These are phyloP conservation scores for Durusdinium trenchii DNA, from an alignment of 73 alveolate genomes.

Conservation along the genomic window DNA sequence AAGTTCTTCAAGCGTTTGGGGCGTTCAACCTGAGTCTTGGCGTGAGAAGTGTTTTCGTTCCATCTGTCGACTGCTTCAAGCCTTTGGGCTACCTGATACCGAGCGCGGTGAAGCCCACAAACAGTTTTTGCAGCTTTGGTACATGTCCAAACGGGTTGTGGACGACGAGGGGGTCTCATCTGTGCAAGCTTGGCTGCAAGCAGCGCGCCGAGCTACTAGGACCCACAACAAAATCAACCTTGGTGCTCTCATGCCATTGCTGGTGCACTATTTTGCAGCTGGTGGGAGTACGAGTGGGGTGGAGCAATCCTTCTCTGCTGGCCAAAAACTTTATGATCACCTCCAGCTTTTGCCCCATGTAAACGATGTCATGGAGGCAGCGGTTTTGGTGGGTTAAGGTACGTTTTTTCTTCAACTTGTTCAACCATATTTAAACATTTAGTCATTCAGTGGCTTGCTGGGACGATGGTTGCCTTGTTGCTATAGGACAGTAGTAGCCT, in stretches of 20 bases:
- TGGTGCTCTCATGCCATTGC: background rate
- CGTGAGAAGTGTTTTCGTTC: background rate
- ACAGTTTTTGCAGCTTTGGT: background rate
- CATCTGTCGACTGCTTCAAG: background rate
- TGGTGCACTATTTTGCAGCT: conserved; percentile 9
- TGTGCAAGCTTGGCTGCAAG: background rate
- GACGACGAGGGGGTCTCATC: background rate
- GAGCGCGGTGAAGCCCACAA: background rate
- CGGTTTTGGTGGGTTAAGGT: background rate
- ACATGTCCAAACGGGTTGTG: background rate
- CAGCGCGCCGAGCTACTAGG: background rate
- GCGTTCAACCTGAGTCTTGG: background rate
- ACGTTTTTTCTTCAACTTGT: background rate
- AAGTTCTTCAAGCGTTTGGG: background rate
- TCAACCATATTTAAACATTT: background rate
- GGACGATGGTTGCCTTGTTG: too few relatives aligned
- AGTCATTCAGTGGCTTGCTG: too few relatives aligned
- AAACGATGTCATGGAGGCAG: background rate
- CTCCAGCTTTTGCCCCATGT: conserved; percentile 1
- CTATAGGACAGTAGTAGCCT: too few relatives aligned
- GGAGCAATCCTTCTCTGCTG: conserved; percentile 28
- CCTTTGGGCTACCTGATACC: background rate
- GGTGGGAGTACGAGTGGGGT: conserved; percentile 26
- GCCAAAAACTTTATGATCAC: background rate
- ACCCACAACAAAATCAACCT: background rate